These are phyloP conservation scores for Malus hybrid DNA, from an alignment of 331 rosid genomes.

Conservation along the genomic window DNA sequence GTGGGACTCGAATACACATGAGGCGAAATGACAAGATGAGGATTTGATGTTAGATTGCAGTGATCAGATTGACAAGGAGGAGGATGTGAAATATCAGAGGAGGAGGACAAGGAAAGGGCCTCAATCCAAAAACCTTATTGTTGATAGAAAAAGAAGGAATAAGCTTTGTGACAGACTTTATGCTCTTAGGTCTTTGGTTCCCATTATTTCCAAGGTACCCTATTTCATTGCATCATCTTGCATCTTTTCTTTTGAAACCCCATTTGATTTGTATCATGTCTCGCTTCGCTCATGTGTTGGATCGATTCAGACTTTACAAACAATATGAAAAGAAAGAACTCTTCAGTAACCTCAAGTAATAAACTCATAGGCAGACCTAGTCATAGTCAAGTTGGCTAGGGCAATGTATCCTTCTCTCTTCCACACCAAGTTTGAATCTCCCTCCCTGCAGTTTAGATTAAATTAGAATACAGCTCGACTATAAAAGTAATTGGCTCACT, in stretches of 20 bases:
- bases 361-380: background rate
- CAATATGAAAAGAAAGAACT: background rate
- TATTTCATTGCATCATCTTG: background rate
- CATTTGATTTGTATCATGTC: background rate
- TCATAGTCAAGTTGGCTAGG: background rate
- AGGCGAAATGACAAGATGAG: slow-evolving; percentile 11
- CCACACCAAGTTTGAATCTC: background rate
- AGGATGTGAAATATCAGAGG: slow-evolving; percentile 51
- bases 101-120: slow-evolving; percentile 53
- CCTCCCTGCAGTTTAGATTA: background rate
- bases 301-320: background rate
- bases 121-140: slow-evolving; percentile 61
- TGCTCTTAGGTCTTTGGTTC: slow-evolving; percentile 69
- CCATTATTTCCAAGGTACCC: slow-evolving; percentile 46
- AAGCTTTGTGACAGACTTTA: slow-evolving; percentile 65
- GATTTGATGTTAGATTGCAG: slow-evolving; percentile 43
- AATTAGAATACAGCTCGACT: too few relatives aligned
- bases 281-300: background rate
- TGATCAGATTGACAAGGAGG: slow-evolving; percentile 64
- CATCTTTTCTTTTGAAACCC: background rate
- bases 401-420: background rate
- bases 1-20: slow-evolving; percentile 24
- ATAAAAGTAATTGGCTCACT: background rate
- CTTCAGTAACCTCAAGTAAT: background rate
- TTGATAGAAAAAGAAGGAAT: slow-evolving; percentile 83